phyloP scores from a whole-genome alignment of 23 red algal genomes.

The Gracilaria gracilis region DNA sequence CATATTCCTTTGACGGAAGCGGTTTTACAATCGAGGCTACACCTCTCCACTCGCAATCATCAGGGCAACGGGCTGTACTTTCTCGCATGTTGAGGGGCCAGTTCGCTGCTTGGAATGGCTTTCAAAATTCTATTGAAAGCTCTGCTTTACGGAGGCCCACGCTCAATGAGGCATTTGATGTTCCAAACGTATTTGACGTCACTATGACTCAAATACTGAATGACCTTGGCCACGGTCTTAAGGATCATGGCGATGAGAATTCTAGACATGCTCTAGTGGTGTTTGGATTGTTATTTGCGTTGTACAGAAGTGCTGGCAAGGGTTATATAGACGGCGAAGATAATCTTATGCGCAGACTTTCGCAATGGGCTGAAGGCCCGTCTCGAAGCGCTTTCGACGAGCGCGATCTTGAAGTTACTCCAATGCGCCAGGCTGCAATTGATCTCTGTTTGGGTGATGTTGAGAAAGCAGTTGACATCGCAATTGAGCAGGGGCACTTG shows the following conservation, averaged over 20 bases:
- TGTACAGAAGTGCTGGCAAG: constrained; percentile 27
- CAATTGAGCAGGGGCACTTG: constrained; percentile 36
- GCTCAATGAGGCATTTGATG: constrained; percentile 33
- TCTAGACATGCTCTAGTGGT: constrained; percentile 34
- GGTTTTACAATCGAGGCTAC: constrained; percentile 23
- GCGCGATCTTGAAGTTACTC: background rate
- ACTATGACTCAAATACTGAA: background rate
- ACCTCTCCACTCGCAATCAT: background rate
- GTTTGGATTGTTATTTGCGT: constrained; percentile 41
- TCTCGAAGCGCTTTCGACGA: constrained; percentile 43
- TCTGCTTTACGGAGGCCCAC: background rate
- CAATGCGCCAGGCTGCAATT: constrained; percentile 34
- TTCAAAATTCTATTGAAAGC: background rate
- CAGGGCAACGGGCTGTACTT: background rate
- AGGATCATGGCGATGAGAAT: constrained; percentile 26
- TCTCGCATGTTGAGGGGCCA: constrained; percentile 8
- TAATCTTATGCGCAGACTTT: constrained; percentile 40
- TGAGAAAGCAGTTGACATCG: constrained; percentile 44
- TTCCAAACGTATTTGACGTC: constrained; percentile 17
- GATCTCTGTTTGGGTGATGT: constrained; percentile 47
- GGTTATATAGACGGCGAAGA: constrained; percentile 5
- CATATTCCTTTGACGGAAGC: background rate
- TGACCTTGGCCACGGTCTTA: background rate
- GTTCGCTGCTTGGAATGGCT: constrained; percentile 30
- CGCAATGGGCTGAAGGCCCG: constrained; percentile 42